These are phyloP conservation scores for Mycena indigotica DNA, from an alignment of 768 basidiomycete species.

Conservation along the genomic window DNA sequence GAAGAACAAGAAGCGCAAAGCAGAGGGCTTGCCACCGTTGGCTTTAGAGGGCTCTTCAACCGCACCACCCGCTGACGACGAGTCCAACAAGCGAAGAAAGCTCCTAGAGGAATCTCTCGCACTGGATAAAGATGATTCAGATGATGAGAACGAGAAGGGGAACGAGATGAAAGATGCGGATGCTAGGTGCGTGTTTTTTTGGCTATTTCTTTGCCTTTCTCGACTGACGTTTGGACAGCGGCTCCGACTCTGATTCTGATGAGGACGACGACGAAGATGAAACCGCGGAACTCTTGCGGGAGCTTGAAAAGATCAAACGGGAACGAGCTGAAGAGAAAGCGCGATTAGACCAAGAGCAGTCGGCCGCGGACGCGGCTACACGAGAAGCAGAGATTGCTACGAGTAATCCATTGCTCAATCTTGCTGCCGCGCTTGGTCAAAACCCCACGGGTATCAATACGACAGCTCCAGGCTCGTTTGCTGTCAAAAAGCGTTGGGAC, in stretches of 20 bases:
- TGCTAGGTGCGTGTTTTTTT: constrained; percentile 44
- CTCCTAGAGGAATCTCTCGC: constrained; percentile 84
- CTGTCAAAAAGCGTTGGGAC: constrained; percentile 94
- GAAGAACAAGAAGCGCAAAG: constrained; percentile 88
- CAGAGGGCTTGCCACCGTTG: constrained; percentile 68
- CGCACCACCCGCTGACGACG: constrained; percentile 48
- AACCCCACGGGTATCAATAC: constrained; percentile 68
- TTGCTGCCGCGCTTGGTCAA: constrained; percentile 88
- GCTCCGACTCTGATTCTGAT: constrained; percentile 53
- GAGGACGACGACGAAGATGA: constrained; percentile 79
- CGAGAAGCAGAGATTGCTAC: constrained; percentile 85
- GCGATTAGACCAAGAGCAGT: constrained; percentile 75
- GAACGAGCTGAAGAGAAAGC: constrained; percentile 94
- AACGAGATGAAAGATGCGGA: constrained; percentile 36
- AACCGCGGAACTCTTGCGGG: constrained; percentile 89
- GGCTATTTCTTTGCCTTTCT: background rate
- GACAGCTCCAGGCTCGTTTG: constrained; percentile 78
- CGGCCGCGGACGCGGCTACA: constrained; percentile 56
- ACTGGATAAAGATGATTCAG: constrained; percentile 88
- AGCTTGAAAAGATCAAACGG: constrained; percentile 97
- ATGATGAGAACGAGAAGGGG: constrained; percentile 50
- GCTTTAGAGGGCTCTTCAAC: constrained; percentile 36
- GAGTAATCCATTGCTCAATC: constrained; percentile 85
- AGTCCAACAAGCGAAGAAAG: constrained; percentile 81
- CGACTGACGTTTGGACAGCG: constrained; percentile 33